phyloP scores from a whole-genome alignment of 306 rosid genomes.

The Prunus padus region DNA sequence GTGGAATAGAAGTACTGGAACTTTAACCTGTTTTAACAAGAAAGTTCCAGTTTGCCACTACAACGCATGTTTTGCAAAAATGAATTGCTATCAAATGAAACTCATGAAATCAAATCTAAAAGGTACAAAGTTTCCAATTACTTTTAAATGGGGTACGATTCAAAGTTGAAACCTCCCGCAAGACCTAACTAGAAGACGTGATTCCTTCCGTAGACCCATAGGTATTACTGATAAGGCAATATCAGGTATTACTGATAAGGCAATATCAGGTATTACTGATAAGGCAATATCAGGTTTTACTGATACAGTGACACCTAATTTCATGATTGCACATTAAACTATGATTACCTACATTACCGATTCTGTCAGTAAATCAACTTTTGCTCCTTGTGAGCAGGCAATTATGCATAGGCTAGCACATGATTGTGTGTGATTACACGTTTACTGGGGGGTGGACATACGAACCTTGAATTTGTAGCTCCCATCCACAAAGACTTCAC shows the following conservation, averaged over 20 bases:
- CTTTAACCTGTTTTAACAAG: not conserved
- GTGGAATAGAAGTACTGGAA: not conserved
- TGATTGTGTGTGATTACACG: not conserved
- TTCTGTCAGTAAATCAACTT: not conserved
- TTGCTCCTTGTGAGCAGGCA: not conserved
- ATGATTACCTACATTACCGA: not conserved
- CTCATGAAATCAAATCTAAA: not conserved
- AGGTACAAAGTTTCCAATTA: not conserved
- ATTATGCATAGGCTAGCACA: not conserved
- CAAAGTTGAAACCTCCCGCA: not conserved
- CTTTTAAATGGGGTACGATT: not conserved
- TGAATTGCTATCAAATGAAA: not conserved
- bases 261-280: not conserved
- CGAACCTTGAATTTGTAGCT: slow-evolving; percentile 66
- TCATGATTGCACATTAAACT: not conserved
- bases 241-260: not conserved
- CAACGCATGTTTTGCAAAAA: not conserved
- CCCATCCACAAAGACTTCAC: slow-evolving; percentile 56
- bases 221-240: not conserved
- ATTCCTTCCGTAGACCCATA: not conserved
- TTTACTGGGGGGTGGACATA: slow-evolving; percentile 1
- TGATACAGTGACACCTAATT: not conserved
- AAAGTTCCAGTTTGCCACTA: not conserved
- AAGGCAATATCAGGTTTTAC: not conserved
- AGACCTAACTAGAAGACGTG: not conserved